Conservation (phyloP, 2,329 filamentous ascomycete genomes). For the Calonectria henricotiae region DNA sequence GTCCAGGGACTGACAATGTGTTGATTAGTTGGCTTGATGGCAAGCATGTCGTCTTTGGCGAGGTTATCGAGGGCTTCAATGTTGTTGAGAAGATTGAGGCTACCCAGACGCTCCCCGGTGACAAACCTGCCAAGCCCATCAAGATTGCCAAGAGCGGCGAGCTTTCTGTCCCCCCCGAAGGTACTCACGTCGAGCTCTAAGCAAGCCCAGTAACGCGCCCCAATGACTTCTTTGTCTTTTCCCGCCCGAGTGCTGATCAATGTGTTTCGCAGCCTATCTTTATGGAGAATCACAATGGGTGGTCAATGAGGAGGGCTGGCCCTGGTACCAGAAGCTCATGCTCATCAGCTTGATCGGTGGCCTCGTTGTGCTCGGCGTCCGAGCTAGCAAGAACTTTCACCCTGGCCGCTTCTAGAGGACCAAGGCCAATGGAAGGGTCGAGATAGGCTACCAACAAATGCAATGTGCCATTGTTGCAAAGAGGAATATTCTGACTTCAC, state of each 20-base stretch:
- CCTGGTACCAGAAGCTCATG: slow-evolving; percentile 46
- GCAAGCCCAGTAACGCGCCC: slow-evolving; percentile 54
- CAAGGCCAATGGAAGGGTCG: neutral
- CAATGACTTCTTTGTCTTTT: slow-evolving; percentile 48
- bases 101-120: slow-evolving; percentile 74
- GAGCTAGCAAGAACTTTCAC: slow-evolving; percentile 39
- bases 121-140: slow-evolving; percentile 79
- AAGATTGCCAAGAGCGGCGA: slow-evolving; percentile 90
- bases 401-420: slow-evolving; percentile 31
- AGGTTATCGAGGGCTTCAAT: slow-evolving; percentile 90
- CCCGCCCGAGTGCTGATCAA: slow-evolving; percentile 57
- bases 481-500: neutral
- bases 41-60: slow-evolving; percentile 89
- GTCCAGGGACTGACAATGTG: slow-evolving; percentile 26
- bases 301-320: slow-evolving; percentile 46
- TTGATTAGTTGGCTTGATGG: slow-evolving; percentile 82
- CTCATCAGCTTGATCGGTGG: slow-evolving; percentile 47
- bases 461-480: neutral
- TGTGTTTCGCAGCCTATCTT: slow-evolving; percentile 53
- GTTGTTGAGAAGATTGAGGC: slow-evolving; percentile 86
- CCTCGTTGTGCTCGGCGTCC: slow-evolving; percentile 46
- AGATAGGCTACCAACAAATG: slow-evolving; percentile 13
- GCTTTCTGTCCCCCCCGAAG: slow-evolving; percentile 87
- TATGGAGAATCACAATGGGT: slow-evolving; percentile 48
- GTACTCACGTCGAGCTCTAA: slow-evolving; percentile 93